Conservation (phyloP, 1,284 basidiomycete genomes). For the Moesziomyces globuligerus region DNA sequence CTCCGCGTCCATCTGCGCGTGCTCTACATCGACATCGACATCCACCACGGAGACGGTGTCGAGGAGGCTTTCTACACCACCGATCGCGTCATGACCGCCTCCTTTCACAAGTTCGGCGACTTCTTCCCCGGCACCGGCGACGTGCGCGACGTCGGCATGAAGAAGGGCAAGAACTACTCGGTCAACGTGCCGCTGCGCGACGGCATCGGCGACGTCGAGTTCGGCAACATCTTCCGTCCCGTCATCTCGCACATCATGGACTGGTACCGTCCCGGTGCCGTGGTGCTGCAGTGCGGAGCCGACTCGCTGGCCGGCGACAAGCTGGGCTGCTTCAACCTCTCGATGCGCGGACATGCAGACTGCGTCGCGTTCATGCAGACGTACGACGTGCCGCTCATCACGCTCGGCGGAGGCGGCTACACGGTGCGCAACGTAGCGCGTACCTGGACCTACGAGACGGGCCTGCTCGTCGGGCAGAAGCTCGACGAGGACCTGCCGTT, state of each 20-base stretch:
- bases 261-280: conserved; percentile 86
- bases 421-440: conserved; percentile 90
- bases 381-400: conserved; percentile 86
- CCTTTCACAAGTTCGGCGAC: conserved; percentile 92
- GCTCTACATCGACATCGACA: conserved; percentile 97
- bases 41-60: conserved; percentile 97
- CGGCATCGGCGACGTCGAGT: conserved; percentile 82
- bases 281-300: conserved; percentile 94
- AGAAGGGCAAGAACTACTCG: conserved; percentile 86
- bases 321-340: conserved; percentile 94
- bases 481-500: conserved; percentile 83
- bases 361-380: conserved; percentile 88
- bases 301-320: conserved; percentile 96
- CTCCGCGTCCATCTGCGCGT: conserved; percentile 78
- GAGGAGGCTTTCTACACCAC: conserved; percentile 99
- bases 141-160: conserved; percentile 80
- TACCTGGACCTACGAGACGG: conserved; percentile 97
- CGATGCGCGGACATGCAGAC: conserved; percentile 89
- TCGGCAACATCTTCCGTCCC: conserved; percentile 74
- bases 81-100: conserved; percentile 93
- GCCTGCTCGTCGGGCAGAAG: conserved; percentile 86
- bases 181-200: conserved; percentile 94
- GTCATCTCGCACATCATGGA: conserved; percentile 86
- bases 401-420: conserved; percentile 95
- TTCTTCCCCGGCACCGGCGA: conserved; percentile 90